Conservation (phyloP, 345 rosid genomes). For the Adansonia digitata region DNA sequence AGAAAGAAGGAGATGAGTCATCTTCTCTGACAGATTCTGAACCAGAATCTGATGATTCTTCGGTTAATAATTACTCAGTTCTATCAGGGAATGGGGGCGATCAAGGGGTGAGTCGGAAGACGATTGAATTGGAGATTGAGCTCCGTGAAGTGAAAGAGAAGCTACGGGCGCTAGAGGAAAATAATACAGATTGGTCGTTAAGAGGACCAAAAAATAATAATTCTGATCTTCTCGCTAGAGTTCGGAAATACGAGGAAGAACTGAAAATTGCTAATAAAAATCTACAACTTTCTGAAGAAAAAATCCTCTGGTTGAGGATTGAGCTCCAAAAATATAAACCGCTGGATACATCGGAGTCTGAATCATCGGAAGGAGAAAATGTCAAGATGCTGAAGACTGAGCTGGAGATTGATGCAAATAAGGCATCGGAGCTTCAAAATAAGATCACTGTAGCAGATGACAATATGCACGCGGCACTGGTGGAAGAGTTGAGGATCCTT, state of each 20-base stretch:
- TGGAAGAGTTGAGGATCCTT: slow-evolving; percentile 49
- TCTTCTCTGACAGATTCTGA: slow-evolving; percentile 66
- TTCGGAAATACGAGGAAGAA: slow-evolving; percentile 51
- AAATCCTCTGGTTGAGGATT: slow-evolving; percentile 40
- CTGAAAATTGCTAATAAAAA: slow-evolving; percentile 47
- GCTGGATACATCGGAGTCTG: slow-evolving; percentile 35
- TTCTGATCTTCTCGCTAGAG: slow-evolving; percentile 30
- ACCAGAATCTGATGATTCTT: slow-evolving; percentile 62
- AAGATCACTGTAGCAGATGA: slow-evolving; percentile 13
- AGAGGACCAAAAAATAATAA: slow-evolving; percentile 27
- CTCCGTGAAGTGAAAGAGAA: slow-evolving; percentile 52
- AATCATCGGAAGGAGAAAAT: slow-evolving; percentile 18
- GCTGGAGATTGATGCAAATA: not conserved
- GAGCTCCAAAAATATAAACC: slow-evolving; percentile 36
- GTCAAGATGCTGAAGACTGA: slow-evolving; percentile 8
- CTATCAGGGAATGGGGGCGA: slow-evolving; percentile 35
- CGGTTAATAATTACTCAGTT: slow-evolving; percentile 51
- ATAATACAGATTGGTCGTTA: slow-evolving; percentile 29
- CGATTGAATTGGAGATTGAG: slow-evolving; percentile 52
- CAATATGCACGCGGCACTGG: slow-evolving; percentile 32
- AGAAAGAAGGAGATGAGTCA: slow-evolving; percentile 63
- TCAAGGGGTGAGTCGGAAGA: slow-evolving; percentile 38
- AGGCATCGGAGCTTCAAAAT: slow-evolving; percentile 17
- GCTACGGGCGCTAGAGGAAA: slow-evolving; percentile 44
- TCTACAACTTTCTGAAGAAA: slow-evolving; percentile 44